Conservation (phyloP, 2,329 filamentous ascomycete species). For the Cladosporium sp. region DNA sequence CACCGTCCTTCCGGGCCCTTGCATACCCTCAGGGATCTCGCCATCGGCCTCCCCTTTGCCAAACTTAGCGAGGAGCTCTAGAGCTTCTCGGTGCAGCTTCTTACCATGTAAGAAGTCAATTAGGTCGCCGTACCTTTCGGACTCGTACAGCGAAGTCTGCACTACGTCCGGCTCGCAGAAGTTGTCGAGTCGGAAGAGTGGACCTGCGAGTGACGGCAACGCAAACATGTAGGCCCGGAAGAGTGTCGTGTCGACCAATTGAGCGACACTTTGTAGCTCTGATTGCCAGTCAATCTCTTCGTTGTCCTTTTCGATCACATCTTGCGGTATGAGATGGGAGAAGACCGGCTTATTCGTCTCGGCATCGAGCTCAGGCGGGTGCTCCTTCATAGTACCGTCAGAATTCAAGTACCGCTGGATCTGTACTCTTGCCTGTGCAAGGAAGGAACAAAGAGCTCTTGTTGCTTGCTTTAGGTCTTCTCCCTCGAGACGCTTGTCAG, state of each 20-base stretch:
- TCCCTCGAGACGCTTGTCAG: conserved; percentile 60
- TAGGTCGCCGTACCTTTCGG: conserved; percentile 82
- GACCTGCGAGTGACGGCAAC: conserved; percentile 75
- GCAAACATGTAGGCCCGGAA: conserved; percentile 96
- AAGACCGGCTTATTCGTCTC: conserved; percentile 43
- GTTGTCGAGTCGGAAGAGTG: conserved; percentile 91
- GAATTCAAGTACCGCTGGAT: conserved; percentile 58
- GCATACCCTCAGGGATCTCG: conserved; percentile 52
- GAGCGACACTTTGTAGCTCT: conserved; percentile 71
- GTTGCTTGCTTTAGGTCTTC: conserved; percentile 82
- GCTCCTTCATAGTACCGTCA: conserved; percentile 55
- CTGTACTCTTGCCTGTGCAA: conserved; percentile 74
- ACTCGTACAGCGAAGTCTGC: conserved; percentile 85
- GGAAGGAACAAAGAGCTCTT: conserved; percentile 77
- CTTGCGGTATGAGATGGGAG: conserved; percentile 34
- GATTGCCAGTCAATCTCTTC: conserved; percentile 59
- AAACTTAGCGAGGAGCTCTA: conserved; percentile 80
- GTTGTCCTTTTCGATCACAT: conserved; percentile 23
- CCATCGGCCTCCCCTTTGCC: conserved; percentile 54
- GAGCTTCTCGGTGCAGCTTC: conserved; percentile 80
- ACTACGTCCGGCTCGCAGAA: conserved; percentile 96
- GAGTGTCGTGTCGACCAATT: conserved; percentile 85
- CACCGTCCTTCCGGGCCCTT: conserved; percentile 79
- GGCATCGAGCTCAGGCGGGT: conserved; percentile 42
- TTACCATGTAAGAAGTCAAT: conserved; percentile 99